These are phyloP conservation scores for Moesziomyces parantarcticus DNA, from an alignment of 1,284 basidiomycete species.

Conservation along the genomic window DNA sequence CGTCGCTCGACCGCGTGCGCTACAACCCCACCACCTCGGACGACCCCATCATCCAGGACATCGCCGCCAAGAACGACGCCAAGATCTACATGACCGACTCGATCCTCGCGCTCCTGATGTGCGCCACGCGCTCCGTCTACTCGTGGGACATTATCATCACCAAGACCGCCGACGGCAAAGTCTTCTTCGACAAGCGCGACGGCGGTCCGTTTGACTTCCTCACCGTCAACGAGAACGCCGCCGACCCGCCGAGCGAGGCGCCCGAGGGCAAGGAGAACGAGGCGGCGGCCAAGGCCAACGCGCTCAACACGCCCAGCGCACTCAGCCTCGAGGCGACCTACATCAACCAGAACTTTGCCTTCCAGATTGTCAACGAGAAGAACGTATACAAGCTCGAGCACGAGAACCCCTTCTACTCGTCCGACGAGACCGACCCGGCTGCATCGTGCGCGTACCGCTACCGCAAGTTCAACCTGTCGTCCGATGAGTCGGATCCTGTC, in stretches of 20 bases:
- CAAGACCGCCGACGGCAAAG: slow-evolving; percentile 83
- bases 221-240: slow-evolving; percentile 98
- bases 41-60: slow-evolving; percentile 75
- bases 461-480: slow-evolving; percentile 92
- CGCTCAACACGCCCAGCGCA: slow-evolving; percentile 92
- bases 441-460: slow-evolving; percentile 97
- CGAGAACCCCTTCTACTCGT: slow-evolving; percentile 84
- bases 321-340: slow-evolving; percentile 97
- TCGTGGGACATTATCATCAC: slow-evolving; percentile 99
- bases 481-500: slow-evolving; percentile 82
- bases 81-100: slow-evolving; percentile 95
- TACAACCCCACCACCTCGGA: slow-evolving; percentile 98
- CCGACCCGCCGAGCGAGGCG: slow-evolving; percentile 88
- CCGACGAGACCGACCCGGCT: slow-evolving; percentile 91
- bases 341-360: slow-evolving; percentile 98
- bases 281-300: slow-evolving; percentile 71
- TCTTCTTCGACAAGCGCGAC: slow-evolving; percentile 94
- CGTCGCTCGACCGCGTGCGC: slow-evolving; percentile 91
- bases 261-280: slow-evolving; percentile 58
- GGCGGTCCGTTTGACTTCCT: slow-evolving; percentile 96
- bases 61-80: slow-evolving; percentile 72
- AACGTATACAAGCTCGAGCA: slow-evolving; percentile 69
- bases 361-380: slow-evolving; percentile 89
- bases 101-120: slow-evolving; percentile 96
- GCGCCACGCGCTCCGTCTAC: slow-evolving; percentile 91